Base-by-base conservation (phyloP, 768 basidiomycete genomes). In the Collybiopsis luxurians region DNA sequence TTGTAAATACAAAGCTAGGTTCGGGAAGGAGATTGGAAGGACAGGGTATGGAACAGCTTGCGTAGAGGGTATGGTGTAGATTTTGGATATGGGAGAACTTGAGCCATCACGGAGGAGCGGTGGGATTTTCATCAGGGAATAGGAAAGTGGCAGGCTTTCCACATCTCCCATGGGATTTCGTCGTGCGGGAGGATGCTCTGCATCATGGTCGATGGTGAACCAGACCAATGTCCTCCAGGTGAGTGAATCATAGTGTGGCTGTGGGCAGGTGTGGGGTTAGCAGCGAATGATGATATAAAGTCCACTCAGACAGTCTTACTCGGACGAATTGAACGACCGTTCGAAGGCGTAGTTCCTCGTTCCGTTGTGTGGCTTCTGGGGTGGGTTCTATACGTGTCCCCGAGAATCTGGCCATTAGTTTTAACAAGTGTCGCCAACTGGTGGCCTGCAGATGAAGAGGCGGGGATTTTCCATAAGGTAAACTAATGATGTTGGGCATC, bases 321-420 rank as follows among this genome's bases (percentile, higher is more conserved):
- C 85, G 89, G 49, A 90, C 77, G 63, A 92, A 90, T 63, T 92
- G 90, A 55, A 93, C 71, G 0, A 92, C 87, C 0, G 85, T 85
- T 40, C 91, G 85, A 44, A 93, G 71, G 58, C 78, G 79, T 50
- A 86, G 74, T 4, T 81, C 80, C 1, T 72, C 58, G 17, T 73
- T 73, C 63, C 85, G 86, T 28, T 78, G 73, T 0, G 88, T 70
- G 1, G 87, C 85, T 62, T 89, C 87, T 36, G 89, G 65, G 0
- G 86, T 83, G 1, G 90, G 82, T 61, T 92, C 86, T 44, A 93
- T 73, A 49, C 82, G 82, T 4, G 87, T 86, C 28, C 78, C 83
- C 55, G 86, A 85, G 56, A 91, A 69, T 58, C 85, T 75, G 26
- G 89, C 90, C 82, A 93, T 83, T 40, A 92, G 67, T 63, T 84